Evolutionary conservation across 2,329 filamentous ascomycete species (phyloP).

Genomic region (Chrysoporthe austroafricana): DNA sequence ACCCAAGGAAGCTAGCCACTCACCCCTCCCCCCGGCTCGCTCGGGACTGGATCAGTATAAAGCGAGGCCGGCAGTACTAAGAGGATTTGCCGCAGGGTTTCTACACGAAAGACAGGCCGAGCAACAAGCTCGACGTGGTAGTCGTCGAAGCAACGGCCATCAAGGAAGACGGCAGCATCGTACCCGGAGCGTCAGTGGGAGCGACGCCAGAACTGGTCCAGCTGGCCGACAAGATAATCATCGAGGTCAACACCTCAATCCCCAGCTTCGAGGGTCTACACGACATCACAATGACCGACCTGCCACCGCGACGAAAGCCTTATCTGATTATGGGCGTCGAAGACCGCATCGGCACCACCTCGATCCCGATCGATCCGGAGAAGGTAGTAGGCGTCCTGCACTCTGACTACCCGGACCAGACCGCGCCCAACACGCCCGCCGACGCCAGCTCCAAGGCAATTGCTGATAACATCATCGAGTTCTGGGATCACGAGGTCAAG

Average conservation of each 20-base stretch:
- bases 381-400: slow-evolving; percentile 85
- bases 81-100: slow-evolving; percentile 58
- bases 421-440: slow-evolving; percentile 74
- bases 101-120: slow-evolving; percentile 80
- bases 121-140: slow-evolving; percentile 77
- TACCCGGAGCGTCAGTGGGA: slow-evolving; percentile 83
- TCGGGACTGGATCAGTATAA: not conserved
- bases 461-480: slow-evolving; percentile 78
- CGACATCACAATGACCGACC: slow-evolving; percentile 87
- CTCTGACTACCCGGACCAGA: slow-evolving; percentile 78
- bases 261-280: slow-evolving; percentile 87
- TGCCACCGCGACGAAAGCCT: slow-evolving; percentile 80
- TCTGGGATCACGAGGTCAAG: slow-evolving; percentile 80
- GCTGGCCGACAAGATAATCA: slow-evolving; percentile 91
- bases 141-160: slow-evolving; percentile 88
- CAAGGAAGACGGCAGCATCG: slow-evolving; percentile 85
- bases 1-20: not conserved
- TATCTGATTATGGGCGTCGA: slow-evolving; percentile 85
- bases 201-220: slow-evolving; percentile 85
- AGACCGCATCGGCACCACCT: slow-evolving; percentile 81
- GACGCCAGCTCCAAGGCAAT: slow-evolving; percentile 76
- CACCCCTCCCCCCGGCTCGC: too few species aligned
- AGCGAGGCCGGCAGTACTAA: slow-evolving; percentile 2
- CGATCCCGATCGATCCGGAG: slow-evolving; percentile 81
- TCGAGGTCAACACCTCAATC: slow-evolving; percentile 87